phyloP scores from a whole-genome alignment of 1,139 yeast genomes.

The Diutina mesorugosa region DNA sequence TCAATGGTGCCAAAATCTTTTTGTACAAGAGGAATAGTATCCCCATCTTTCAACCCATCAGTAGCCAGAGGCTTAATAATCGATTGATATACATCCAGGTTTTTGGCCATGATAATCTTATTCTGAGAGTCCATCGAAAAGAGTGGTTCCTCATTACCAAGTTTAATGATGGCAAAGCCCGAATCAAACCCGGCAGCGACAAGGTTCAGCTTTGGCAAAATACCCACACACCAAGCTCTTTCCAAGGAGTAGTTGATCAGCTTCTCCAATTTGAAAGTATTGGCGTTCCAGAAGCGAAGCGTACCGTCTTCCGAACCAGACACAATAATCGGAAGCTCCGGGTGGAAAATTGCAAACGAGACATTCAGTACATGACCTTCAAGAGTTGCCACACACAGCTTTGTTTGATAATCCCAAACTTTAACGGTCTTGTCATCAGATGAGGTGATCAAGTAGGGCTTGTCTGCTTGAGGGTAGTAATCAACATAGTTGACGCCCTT shows the following conservation, averaged over 20 bases:
- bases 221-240: constrained; percentile 91
- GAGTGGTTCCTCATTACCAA: constrained; percentile 92
- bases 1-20: constrained; percentile 90
- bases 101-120: constrained; percentile 82
- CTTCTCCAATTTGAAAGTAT: constrained; percentile 77
- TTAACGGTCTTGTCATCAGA: constrained; percentile 88
- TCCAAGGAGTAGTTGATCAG: constrained; percentile 84
- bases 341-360: constrained; percentile 93
- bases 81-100: constrained; percentile 79
- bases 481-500: constrained; percentile 95
- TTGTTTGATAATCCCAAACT: constrained; percentile 96
- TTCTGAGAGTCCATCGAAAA: constrained; percentile 89
- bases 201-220: constrained; percentile 64
- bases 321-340: constrained; percentile 78
- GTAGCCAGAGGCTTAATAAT: constrained; percentile 59
- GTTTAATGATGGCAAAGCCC: constrained; percentile 74
- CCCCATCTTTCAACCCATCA: constrained; percentile 69
- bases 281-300: constrained; percentile 66
- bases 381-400: constrained; percentile 85
- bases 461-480: constrained; percentile 93
- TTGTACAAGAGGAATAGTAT: constrained; percentile 56
- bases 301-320: constrained; percentile 82
- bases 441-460: constrained; percentile 86
- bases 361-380: constrained; percentile 93
- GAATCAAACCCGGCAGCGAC: constrained; percentile 92